A percentile compares a stretch with the other conserved stretches of the same genome.
Conservation (phyloP, 202 grass and related monocot species). For the Schoenoplectus tabernaemontani region DNA sequence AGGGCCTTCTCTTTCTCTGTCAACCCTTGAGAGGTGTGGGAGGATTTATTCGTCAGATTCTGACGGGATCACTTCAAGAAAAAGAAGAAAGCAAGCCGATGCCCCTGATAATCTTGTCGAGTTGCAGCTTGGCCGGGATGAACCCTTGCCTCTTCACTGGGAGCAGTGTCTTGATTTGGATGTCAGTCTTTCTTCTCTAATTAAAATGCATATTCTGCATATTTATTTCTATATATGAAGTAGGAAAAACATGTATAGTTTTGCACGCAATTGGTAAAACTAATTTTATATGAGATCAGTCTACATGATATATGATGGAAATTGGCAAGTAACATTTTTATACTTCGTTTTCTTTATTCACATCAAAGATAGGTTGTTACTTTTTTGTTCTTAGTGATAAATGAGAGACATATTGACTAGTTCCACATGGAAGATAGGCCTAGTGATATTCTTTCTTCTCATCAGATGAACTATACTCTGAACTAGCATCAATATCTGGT, state of each 20-base stretch:
- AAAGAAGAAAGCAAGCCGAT: conserved; percentile 64
- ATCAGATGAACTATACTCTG: neutral
- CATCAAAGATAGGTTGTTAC: neutral
- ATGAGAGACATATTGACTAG: neutral
- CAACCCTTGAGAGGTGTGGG: neutral
- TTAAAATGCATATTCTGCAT: neutral
- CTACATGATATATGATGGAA: neutral
- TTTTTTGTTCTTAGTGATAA: neutral
- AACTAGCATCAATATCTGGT: neutral
- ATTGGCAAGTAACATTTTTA: neutral
- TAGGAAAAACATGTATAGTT: neutral
- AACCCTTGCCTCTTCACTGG: conserved; percentile 82
- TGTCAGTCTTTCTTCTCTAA: conserved; percentile 29
- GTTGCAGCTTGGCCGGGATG: conserved; percentile 49
- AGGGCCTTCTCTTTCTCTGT: conserved; percentile 25
- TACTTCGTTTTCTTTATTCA: neutral
- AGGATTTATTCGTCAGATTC: conserved; percentile 63
- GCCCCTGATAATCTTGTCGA: conserved; percentile 40
- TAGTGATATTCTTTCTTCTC: neutral
- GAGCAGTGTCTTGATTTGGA: conserved; percentile 91
- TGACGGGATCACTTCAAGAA: conserved; percentile 52
- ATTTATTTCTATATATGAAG: neutral
- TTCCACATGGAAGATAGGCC: neutral
- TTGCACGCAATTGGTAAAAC: neutral
- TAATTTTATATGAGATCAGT: neutral